phyloP scores from a whole-genome alignment of 768 basidiomycete species.

The Candolleomyces efflorescens region DNA sequence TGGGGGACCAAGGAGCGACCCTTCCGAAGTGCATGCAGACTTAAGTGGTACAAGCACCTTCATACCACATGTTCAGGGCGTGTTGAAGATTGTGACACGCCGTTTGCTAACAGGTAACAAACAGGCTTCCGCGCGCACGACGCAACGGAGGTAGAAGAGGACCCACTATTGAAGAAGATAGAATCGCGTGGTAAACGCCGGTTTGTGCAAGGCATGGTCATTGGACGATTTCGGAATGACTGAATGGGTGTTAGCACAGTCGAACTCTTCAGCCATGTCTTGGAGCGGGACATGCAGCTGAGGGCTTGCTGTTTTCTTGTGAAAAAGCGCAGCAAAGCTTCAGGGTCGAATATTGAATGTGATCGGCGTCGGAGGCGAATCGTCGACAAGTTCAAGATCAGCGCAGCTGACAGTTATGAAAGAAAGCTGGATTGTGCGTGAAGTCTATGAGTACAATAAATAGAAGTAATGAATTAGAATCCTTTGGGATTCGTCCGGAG shows the following conservation, averaged over 20 bases:
- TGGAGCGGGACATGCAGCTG: background rate
- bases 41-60: background rate
- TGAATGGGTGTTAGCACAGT: too few species aligned
- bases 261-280: too few species aligned
- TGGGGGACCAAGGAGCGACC: background rate
- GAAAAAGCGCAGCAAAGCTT: too few species aligned
- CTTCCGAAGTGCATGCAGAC: background rate
- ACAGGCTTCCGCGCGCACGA: background rate
- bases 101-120: background rate
- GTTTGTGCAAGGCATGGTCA: too few species aligned
- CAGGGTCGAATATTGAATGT: too few species aligned
- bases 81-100: background rate
- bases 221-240: too few species aligned
- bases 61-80: background rate
- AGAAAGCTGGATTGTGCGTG: slow-evolving; percentile 4
- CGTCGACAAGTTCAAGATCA: too few species aligned
- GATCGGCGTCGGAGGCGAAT: too few species aligned
- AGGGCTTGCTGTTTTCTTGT: background rate
- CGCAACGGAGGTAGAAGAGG: background rate
- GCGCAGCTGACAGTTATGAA: background rate
- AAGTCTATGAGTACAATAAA: slow-evolving; percentile 15
- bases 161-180: background rate
- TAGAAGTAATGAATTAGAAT: slow-evolving; percentile 51
- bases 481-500: slow-evolving; percentile 86
- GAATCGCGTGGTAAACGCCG: too few species aligned